Percentiles rank a stretch among this genome's conserved stretches.
Evolutionary conservation across 2,329 filamentous ascomycete genomes (phyloP).

Genomic region (Plectosphaerella sp.): DNA sequence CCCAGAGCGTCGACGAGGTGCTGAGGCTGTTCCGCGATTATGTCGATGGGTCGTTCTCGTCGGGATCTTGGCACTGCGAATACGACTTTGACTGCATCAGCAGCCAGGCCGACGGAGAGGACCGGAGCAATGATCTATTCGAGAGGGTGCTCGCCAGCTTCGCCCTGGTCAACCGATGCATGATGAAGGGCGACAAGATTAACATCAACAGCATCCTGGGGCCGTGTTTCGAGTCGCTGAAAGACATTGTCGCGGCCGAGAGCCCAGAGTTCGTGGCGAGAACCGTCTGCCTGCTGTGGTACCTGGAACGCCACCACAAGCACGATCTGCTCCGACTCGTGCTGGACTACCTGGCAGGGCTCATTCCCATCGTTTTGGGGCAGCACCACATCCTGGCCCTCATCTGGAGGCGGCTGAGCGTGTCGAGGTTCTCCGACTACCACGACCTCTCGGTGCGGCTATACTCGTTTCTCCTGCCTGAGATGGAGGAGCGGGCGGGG

Average conservation of each 20-base stretch:
- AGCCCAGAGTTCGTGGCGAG: constrained; percentile 26
- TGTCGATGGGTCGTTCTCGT: constrained; percentile 21
- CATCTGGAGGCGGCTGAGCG: constrained; percentile 25
- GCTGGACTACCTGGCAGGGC: constrained; percentile 21
- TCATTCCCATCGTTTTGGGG: constrained; percentile 24
- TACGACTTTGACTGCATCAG: constrained; percentile 23
- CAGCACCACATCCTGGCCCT: constrained; percentile 21
- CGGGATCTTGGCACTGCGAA: constrained; percentile 21
- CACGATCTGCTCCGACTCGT: constrained; percentile 25
- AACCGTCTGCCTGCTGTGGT: constrained; percentile 29
- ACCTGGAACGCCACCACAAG: constrained; percentile 26
- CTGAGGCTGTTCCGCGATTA: constrained; percentile 22
- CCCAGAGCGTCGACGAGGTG: constrained; percentile 18
- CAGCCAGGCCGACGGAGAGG: constrained; percentile 7
- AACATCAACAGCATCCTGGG: constrained; percentile 23
- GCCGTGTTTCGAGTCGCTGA: constrained; percentile 28
- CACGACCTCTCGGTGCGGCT: constrained; percentile 24
- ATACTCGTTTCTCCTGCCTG: constrained; percentile 23
- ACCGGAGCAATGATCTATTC: constrained; percentile 28
- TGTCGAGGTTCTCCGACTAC: constrained; percentile 24
- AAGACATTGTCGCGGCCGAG: constrained; percentile 24
- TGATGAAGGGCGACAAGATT: constrained; percentile 25
- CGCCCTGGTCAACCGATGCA: constrained; percentile 25
- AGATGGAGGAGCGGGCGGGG: constrained; percentile 24
- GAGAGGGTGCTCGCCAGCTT: constrained; percentile 28